Percentiles rank a stretch among this genome's conserved stretches.
These are phyloP conservation scores for Tricholoma hemisulphureum DNA, from an alignment of 768 basidiomycete species.

Conservation along the genomic window DNA sequence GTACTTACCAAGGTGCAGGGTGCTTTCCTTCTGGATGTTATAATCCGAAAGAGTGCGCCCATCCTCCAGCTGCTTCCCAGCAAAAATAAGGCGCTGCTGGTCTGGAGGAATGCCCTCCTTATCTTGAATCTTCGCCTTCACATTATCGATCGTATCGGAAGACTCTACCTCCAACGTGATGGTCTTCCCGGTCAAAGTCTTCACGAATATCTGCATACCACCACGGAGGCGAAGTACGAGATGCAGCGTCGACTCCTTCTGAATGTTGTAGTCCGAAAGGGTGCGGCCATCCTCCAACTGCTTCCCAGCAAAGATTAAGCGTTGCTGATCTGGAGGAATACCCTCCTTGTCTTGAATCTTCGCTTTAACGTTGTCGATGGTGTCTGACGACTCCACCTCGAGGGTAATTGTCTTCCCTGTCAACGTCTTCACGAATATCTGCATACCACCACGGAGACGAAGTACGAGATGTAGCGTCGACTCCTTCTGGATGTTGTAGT, in stretches of 20 bases:
- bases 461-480: slow-evolving; percentile 81
- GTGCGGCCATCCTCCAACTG: slow-evolving; percentile 94
- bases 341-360: slow-evolving; percentile 85
- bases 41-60: slow-evolving; percentile 86
- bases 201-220: slow-evolving; percentile 90
- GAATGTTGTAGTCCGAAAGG: slow-evolving; percentile 85
- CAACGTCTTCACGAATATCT: slow-evolving; percentile 85
- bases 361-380: slow-evolving; percentile 87
- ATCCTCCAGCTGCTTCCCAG: slow-evolving; percentile 93
- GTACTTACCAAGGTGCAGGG: slow-evolving; percentile 51
- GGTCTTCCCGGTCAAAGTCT: slow-evolving; percentile 87
- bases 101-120: slow-evolving; percentile 84
- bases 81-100: slow-evolving; percentile 89
- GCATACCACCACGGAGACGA: slow-evolving; percentile 88
- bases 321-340: slow-evolving; percentile 84
- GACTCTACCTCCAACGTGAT: slow-evolving; percentile 96
- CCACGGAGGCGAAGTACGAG: slow-evolving; percentile 84
- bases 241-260: slow-evolving; percentile 84
- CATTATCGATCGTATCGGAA: slow-evolving; percentile 90
- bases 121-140: slow-evolving; percentile 80
- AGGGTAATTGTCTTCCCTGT: slow-evolving; percentile 92
- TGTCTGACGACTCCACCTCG: slow-evolving; percentile 91
- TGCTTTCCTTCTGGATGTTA: slow-evolving; percentile 75
- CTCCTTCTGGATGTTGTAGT: slow-evolving; percentile 92
- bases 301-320: slow-evolving; percentile 91